Base-by-base conservation (phyloP, 495 filamentous ascomycete genomes). In the Neurospora sublineolata region DNA sequence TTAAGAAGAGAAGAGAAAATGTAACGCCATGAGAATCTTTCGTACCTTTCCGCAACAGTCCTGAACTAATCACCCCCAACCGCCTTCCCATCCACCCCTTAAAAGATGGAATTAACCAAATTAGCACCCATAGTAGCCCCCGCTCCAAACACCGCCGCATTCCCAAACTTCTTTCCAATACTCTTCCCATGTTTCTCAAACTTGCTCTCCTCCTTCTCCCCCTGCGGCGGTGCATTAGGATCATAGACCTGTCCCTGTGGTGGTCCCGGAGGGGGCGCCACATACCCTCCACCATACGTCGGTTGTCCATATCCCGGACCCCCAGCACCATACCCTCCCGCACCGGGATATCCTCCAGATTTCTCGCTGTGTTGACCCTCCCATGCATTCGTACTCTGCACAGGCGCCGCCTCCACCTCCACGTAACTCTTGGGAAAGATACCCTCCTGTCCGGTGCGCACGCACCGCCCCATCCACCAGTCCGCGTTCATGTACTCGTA, bases 371-470 rank as follows among this genome's bases (percentile, higher is more conserved):
- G 33, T 52, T 74, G 52, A 12, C 41, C 8, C 12, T 70, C 68
- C 44, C 73, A 72, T 1, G 37, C 69, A n/a, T 72, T 64, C 2
- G 44, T 68, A 11, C 16, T 52, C 68, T 40, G 41, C 52, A 67
- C 40, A 0, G 58, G 44, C 38, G 69, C 38, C 37, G 72, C 18
- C 69, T 83, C 76, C 30, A 90, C 83, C 67, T 87, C 87, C n/a
- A 99, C 94, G 73, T 97, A 97, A 77, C 84, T 90, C 64, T 89
- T 86, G 27, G 95, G 94, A 85, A 99, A 97, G 75, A 97, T 93
- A 70, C 95, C 95, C 80, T 94, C 91, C 73, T 86, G 79, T 39
- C 90, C 91, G 18, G 92, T 97, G 14, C 92, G 89, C 74, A 88
- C 82, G 79, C 95, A 93, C 36, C 87, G 88, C 70, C 95, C 95